A percentile compares a stretch with the other conserved stretches of the same genome.
phyloP scores from a whole-genome alignment of 768 basidiomycete genomes.

The Exsudoporus frostii region DNA sequence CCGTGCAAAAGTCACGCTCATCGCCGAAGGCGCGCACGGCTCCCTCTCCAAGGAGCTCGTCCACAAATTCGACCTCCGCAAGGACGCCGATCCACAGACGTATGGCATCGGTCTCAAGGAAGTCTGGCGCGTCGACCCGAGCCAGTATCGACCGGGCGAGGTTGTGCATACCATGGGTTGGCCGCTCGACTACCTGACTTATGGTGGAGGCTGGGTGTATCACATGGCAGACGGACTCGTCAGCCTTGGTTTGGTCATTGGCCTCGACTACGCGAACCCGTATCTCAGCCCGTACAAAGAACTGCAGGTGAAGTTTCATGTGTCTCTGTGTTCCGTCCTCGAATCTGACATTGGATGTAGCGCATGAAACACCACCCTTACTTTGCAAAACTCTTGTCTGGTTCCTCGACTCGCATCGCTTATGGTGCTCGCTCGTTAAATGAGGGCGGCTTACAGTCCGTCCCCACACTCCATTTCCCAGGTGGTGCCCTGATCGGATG shows the following conservation, averaged over 20 bases:
- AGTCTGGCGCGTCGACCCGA: slow-evolving; percentile 84
- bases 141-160: slow-evolving; percentile 58
- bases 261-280: slow-evolving; percentile 92
- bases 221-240: slow-evolving; percentile 94
- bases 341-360: slow-evolving; percentile 32
- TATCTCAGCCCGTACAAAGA: slow-evolving; percentile 90
- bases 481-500: slow-evolving; percentile 95
- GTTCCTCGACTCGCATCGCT: slow-evolving; percentile 70
- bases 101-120: slow-evolving; percentile 97
- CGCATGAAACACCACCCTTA: slow-evolving; percentile 97
- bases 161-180: slow-evolving; percentile 95
- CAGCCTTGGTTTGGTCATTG: slow-evolving; percentile 86
- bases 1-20: slow-evolving; percentile 83
- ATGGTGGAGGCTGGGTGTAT: slow-evolving; percentile 90
- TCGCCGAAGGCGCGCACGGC: slow-evolving; percentile 95
- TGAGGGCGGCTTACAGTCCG: slow-evolving; percentile 91
- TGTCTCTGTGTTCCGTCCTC: background rate
- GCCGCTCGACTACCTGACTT: slow-evolving; percentile 78
- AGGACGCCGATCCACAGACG: slow-evolving; percentile 75
- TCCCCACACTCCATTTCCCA: slow-evolving; percentile 85
- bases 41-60: slow-evolving; percentile 80
- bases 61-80: slow-evolving; percentile 69
- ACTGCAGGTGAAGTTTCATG: slow-evolving; percentile 63
- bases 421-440: slow-evolving; percentile 90
- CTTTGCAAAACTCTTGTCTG: slow-evolving; percentile 76